phyloP scores from a whole-genome alignment of 805 yeast genomes.

The Candida ascalaphidarum region DNA sequence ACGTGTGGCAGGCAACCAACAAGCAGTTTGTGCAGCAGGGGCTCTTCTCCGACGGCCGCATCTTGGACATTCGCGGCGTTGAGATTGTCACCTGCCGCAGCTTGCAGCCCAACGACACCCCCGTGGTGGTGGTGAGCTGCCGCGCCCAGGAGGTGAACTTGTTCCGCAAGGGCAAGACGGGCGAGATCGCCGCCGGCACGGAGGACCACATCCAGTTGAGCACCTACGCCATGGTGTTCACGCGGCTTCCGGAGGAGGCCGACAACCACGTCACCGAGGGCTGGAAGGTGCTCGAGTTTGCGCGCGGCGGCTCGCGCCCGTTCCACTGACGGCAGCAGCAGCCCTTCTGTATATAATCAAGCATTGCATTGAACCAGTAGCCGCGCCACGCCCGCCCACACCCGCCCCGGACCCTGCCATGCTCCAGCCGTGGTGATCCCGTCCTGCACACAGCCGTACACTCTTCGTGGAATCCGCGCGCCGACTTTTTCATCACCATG shows the following conservation, averaged over 20 bases:
- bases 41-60: slow-evolving; percentile 80
- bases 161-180: slow-evolving; percentile 83
- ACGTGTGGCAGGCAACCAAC: slow-evolving; percentile 88
- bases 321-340: slow-evolving; percentile 33
- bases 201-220: slow-evolving; percentile 88
- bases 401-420: no score
- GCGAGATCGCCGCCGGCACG: slow-evolving; percentile 92
- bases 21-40: slow-evolving; percentile 90
- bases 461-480: no score
- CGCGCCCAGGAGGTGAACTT: slow-evolving; percentile 94
- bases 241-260: slow-evolving; percentile 87
- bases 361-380: no score
- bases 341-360: no score
- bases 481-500: no score
- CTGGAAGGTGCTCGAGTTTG: slow-evolving; percentile 93
- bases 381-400: no score
- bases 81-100: slow-evolving; percentile 84
- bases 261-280: slow-evolving; percentile 91
- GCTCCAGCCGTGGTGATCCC: no score
- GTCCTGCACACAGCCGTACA: no score
- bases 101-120: slow-evolving; percentile 84
- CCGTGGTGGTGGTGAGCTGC: slow-evolving; percentile 88
- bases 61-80: slow-evolving; percentile 90
- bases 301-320: slow-evolving; percentile 84
- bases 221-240: slow-evolving; percentile 93